Conservation (phyloP, 1,284 basidiomycete genomes). For the Xerocomus amazonicus region DNA sequence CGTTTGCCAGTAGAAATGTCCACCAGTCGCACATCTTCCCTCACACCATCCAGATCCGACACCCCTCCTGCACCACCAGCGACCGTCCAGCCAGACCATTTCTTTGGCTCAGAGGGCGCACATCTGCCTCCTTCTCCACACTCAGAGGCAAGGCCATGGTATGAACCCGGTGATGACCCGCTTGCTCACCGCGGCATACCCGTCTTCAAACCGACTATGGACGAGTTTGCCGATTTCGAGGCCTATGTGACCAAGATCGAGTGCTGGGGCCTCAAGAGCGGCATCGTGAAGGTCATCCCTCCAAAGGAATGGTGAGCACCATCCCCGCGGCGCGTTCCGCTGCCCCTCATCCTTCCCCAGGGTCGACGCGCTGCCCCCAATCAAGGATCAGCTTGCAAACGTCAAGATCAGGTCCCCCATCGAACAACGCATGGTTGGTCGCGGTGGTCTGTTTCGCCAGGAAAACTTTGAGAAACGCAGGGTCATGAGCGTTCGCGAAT, state of each 20-base stretch:
- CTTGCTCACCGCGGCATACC: constrained; percentile 86
- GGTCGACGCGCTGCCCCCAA: constrained; percentile 67
- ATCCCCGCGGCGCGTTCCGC: not conserved
- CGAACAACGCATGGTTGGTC: constrained; percentile 87
- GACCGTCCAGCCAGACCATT: constrained; percentile 74
- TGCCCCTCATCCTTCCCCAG: constrained; percentile 39
- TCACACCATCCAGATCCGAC: constrained; percentile 53
- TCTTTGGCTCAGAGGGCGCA: constrained; percentile 58
- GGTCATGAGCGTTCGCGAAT: constrained; percentile 79
- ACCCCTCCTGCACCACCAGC: constrained; percentile 39
- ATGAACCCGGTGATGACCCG: constrained; percentile 80
- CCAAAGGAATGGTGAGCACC: constrained; percentile 84
- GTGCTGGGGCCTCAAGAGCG: constrained; percentile 83
- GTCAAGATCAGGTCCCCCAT: constrained; percentile 85
- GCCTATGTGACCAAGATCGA: constrained; percentile 82
- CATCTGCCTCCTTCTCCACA: constrained; percentile 55
- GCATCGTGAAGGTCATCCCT: constrained; percentile 92
- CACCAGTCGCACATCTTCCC: constrained; percentile 36
- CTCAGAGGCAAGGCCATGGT: constrained; percentile 58
- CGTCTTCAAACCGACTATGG: constrained; percentile 88
- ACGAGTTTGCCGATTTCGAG: constrained; percentile 87
- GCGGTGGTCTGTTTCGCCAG: constrained; percentile 83
- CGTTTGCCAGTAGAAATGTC: constrained; percentile 17
- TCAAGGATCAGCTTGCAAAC: constrained; percentile 62
- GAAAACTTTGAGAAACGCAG: constrained; percentile 89